Base-by-base conservation (phyloP, 768 basidiomycete genomes). In the Mycena pura region DNA sequence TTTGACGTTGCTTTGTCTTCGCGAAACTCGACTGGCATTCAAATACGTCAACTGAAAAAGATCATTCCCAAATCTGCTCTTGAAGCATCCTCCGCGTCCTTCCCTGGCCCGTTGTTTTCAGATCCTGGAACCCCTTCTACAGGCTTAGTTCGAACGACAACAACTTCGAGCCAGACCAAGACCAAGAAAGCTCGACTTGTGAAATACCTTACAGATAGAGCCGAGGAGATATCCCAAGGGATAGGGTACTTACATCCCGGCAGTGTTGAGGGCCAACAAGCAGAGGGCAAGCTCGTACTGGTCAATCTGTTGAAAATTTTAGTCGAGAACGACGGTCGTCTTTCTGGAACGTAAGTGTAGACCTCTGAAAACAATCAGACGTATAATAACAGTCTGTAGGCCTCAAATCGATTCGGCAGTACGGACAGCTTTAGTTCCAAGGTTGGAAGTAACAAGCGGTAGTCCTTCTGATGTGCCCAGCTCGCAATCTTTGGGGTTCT, bases 301-400 rank as follows among this genome's bases (percentile, higher is more conserved):
- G 80, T 94, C 27, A 88, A 83, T 62, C 71, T 98, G 36, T 74
- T 99, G 43, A 89, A 83, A 70, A 77, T 91, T 8, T 84, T 99
- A 84, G 82, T 98, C 1, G 91, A 96, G 65, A 87, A 96, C 64
- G 95, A 99, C 64, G 96, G 97, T 0, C 86, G 86, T 52, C 75
- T 97, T 19, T 86, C 87, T 29, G 95, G 94, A 78, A 91, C 87
- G 96, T 98, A 74, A 70, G 90, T 79, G 15, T 17, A 9, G 21
- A 24, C 32, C 44, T 21, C 22, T 50, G 19, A 47, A 53, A 29
- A 22, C 43, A 43, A 38, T 34, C 43, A 36, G 15, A 63, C 52
- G 24, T 24, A 54, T 50, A 29, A 54, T 62, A 27, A 54, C 46
- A 22, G 19, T 43, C n/a, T 19, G 15, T 43, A 77, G 80, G 81